phyloP scores from a whole-genome alignment of 2,329 filamentous ascomycete species.

The Hypoxylon rubiginosum region DNA sequence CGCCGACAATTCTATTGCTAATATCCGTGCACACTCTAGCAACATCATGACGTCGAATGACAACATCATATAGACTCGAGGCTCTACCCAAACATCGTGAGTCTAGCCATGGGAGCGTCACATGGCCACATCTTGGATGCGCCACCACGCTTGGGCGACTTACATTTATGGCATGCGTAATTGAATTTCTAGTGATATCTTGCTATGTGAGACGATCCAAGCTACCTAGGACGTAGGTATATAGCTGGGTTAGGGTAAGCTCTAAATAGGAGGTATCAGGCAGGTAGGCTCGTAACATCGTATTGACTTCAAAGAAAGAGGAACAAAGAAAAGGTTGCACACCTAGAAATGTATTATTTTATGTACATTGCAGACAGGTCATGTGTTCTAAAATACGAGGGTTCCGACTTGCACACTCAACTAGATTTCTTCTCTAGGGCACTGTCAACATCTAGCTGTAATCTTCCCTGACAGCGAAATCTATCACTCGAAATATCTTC shows the following conservation, averaged over 20 bases:
- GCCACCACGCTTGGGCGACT: not conserved
- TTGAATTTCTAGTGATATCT: too few relatives aligned
- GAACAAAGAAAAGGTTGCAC: too few relatives aligned
- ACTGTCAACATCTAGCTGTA: slow-evolving; percentile 31
- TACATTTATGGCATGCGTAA: too few relatives aligned
- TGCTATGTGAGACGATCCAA: not conserved
- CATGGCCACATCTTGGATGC: not conserved
- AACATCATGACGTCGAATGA: slow-evolving; percentile 26
- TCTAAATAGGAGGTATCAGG: not conserved
- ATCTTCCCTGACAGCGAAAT: slow-evolving; percentile 36
- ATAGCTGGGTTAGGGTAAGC: not conserved
- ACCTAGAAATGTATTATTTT: too few relatives aligned
- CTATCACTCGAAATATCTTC: slow-evolving; percentile 32
- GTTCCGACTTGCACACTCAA: not conserved
- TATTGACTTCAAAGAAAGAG: not conserved
- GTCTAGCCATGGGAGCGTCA: not conserved
- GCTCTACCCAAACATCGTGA: not conserved
- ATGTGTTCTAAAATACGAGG: not conserved
- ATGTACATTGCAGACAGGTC: too few relatives aligned
- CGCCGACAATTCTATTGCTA: not conserved
- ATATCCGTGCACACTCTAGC: not conserved
- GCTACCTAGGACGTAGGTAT: not conserved
- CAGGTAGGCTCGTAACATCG: not conserved
- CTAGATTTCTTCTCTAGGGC: not conserved
- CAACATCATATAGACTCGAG: slow-evolving; percentile 13